Percentiles rank a stretch among this genome's conserved stretches.
Evolutionary conservation across 352 stramenopile genomes (phyloP).

Genomic region (Phytophthora capsici): DNA sequence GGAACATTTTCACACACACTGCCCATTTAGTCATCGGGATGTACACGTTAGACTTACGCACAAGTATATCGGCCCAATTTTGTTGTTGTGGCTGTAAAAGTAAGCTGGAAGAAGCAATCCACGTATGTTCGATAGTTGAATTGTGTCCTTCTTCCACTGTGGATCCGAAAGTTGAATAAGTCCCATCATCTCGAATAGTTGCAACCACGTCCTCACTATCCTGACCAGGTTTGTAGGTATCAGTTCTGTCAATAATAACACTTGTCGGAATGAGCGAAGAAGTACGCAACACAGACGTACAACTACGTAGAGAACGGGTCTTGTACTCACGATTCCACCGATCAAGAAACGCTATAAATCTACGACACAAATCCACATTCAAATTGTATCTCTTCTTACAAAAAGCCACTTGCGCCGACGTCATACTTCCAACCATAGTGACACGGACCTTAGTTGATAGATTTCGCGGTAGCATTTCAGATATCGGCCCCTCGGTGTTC

Average conservation of each 20-base stretch:
- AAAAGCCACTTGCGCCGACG: neutral
- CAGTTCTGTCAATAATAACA: slow-evolving; percentile 1
- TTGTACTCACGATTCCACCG: neutral
- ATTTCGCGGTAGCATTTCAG: slow-evolving; percentile 9
- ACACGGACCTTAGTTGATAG: neutral
- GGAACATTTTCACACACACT: slow-evolving; percentile 24
- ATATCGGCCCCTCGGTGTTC: slow-evolving; percentile 17
- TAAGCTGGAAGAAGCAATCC: slow-evolving; percentile 2
- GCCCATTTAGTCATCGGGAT: neutral
- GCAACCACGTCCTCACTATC: neutral
- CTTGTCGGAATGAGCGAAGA: no score
- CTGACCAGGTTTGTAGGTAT: no score
- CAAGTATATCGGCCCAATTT: neutral
- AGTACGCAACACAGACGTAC: no score
- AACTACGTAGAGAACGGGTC: no score
- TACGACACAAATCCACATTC: neutral
- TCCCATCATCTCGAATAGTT: neutral
- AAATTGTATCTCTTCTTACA: slow-evolving; percentile 13
- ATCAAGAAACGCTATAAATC: neutral
- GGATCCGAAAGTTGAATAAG: slow-evolving; percentile 6
- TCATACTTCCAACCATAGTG: slow-evolving; percentile 7
- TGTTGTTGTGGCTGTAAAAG: neutral
- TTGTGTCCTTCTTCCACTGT: slow-evolving; percentile 5
- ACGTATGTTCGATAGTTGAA: slow-evolving; percentile 11
- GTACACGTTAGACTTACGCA: slow-evolving; percentile 9